Evolutionary conservation across 306 rosid species (phyloP).

Genomic region (Sophora flavescens): DNA sequence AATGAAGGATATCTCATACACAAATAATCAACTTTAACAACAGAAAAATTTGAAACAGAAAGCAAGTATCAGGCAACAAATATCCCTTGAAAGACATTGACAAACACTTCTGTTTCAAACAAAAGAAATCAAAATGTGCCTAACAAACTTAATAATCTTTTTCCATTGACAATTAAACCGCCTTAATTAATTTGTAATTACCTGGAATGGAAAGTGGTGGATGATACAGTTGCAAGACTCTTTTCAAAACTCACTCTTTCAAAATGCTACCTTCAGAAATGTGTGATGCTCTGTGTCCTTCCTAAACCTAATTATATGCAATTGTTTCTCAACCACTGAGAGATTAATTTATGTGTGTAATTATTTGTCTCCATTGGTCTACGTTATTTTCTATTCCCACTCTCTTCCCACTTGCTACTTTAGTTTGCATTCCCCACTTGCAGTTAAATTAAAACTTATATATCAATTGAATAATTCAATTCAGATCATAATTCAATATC

Average conservation of each 20-base stretch:
- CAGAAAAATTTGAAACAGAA: background rate
- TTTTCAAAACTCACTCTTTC: background rate
- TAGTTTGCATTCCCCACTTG: background rate
- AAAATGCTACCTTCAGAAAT: background rate
- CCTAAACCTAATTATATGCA: background rate
- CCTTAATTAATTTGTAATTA: background rate
- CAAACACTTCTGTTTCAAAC: background rate
- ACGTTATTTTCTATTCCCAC: background rate
- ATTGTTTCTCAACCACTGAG: background rate
- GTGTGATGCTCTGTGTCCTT: slow-evolving; percentile 1
- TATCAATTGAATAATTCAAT: background rate
- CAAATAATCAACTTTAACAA: background rate
- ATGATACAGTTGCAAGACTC: background rate
- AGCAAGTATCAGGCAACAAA: background rate
- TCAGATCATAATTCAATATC: background rate
- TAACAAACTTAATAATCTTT: background rate
- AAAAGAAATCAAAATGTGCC: slow-evolving; percentile 9
- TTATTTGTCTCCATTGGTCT: background rate
- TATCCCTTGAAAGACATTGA: background rate
- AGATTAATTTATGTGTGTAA: slow-evolving; percentile 14
- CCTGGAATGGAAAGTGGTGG: slow-evolving; percentile 12
- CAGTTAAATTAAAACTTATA: background rate
- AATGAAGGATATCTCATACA: background rate
- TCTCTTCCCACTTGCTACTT: slow-evolving; percentile 5
- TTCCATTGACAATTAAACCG: background rate